These are phyloP conservation scores for Mycena indigotica DNA, from an alignment of 768 basidiomycete genomes.

Conservation along the genomic window DNA sequence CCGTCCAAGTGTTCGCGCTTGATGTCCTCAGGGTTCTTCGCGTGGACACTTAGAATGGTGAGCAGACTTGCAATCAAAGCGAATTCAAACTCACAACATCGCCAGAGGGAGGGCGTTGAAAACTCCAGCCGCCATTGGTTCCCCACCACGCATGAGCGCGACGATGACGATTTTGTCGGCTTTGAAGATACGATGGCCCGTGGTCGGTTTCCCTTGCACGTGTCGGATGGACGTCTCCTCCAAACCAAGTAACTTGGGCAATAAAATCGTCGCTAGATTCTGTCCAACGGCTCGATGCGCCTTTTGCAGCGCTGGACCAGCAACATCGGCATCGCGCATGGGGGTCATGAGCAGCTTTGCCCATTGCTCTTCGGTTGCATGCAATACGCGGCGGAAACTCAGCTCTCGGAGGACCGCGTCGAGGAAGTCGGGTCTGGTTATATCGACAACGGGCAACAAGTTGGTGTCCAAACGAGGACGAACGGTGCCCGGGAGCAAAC, in stretches of 20 bases:
- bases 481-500: constrained; percentile 22
- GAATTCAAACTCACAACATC: constrained; percentile 23
- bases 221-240: constrained; percentile 27
- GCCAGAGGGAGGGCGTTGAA: constrained; percentile 21
- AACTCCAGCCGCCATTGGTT: constrained; percentile 28
- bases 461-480: constrained; percentile 22
- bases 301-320: constrained; percentile 22
- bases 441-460: constrained; percentile 20
- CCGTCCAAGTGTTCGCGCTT: constrained; percentile 15
- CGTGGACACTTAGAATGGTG: constrained; percentile 23
- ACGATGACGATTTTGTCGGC: constrained; percentile 26
- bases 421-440: constrained; percentile 16
- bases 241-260: constrained; percentile 24
- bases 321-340: constrained; percentile 26
- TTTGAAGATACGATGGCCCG: constrained; percentile 24
- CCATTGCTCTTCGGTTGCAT: constrained; percentile 20
- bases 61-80: constrained; percentile 3
- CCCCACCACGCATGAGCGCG: constrained; percentile 30
- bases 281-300: constrained; percentile 19
- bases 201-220: constrained; percentile 27
- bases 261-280: constrained; percentile 22
- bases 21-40: constrained; percentile 24
- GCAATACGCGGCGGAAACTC: constrained; percentile 18
- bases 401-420: constrained; percentile 11
- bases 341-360: constrained; percentile 30